Conservation (phyloP, 768 basidiomycete species). For the Xerocomellus dryophilus region DNA sequence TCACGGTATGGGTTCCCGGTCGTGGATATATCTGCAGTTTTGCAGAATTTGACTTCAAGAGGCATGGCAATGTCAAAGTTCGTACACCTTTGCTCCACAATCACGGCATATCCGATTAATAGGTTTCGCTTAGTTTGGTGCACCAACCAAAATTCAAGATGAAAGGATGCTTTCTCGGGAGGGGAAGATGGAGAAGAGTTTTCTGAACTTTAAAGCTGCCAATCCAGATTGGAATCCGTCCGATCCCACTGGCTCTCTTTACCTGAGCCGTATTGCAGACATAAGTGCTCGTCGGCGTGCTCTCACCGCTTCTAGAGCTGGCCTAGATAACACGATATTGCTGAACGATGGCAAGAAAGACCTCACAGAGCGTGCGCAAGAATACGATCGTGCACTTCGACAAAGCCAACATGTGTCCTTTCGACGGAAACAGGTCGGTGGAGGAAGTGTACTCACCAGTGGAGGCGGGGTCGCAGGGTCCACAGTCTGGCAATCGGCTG, state of each 20-base stretch:
- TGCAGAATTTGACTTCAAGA: constrained; percentile 96
- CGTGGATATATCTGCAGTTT: constrained; percentile 97
- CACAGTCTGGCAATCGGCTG: constrained; percentile 43
- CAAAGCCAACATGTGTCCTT: constrained; percentile 61
- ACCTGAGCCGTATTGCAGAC: constrained; percentile 80
- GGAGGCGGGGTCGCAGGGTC: constrained; percentile 51
- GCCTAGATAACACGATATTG: constrained; percentile 27
- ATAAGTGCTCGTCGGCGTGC: constrained; percentile 47
- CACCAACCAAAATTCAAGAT: constrained; percentile 64
- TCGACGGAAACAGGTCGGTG: constrained; percentile 37
- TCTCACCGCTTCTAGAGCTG: constrained; percentile 26
- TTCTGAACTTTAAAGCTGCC: constrained; percentile 92
- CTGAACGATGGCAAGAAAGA: constrained; percentile 35
- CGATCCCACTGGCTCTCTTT: constrained; percentile 88
- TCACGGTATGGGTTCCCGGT: constrained; percentile 94
- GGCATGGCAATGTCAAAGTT: constrained; percentile 90
- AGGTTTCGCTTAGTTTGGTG: constrained; percentile 64
- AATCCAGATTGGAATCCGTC: constrained; percentile 95
- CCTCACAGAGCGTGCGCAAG: constrained; percentile 56
- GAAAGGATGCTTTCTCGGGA: constrained; percentile 82
- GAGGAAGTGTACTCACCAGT: constrained; percentile 31
- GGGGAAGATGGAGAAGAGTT: constrained; percentile 99
- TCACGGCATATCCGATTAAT: neutral
- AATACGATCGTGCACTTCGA: constrained; percentile 71
- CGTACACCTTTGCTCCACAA: constrained; percentile 16